Evolutionary conservation across 2,329 filamentous ascomycete genomes (phyloP).

Genomic region (Talaromyces rugulosus): DNA sequence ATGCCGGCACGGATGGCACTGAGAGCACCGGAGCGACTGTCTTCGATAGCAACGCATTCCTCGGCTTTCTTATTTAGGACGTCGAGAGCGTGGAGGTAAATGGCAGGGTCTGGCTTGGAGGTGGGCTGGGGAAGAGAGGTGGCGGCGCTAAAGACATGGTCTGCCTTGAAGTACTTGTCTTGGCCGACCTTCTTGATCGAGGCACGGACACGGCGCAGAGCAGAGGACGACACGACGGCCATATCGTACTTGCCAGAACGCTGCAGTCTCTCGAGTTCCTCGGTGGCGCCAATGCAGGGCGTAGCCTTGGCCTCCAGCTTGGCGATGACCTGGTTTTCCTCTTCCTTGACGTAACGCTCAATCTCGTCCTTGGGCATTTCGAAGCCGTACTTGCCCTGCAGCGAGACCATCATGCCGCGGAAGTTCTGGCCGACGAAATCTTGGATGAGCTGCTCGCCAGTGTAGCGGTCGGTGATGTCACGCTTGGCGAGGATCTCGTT

Average conservation of each 20-base stretch:
- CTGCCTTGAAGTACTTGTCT: conserved; percentile 71
- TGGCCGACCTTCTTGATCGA: conserved; percentile 75
- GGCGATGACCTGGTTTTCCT: conserved; percentile 78
- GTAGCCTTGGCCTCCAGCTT: conserved; percentile 66
- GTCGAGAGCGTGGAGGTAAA: conserved; percentile 76
- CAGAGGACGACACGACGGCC: conserved; percentile 76
- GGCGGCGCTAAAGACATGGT: conserved; percentile 77
- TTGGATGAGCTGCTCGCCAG: conserved; percentile 69
- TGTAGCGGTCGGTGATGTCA: conserved; percentile 65
- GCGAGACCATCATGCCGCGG: conserved; percentile 78
- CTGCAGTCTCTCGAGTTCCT: conserved; percentile 62
- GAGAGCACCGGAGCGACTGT: conserved; percentile 79
- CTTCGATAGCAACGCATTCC: conserved; percentile 79
- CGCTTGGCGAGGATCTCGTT: conserved; percentile 75
- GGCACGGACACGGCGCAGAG: conserved; percentile 71
- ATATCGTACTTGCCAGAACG: conserved; percentile 63
- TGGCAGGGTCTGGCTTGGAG: conserved; percentile 84
- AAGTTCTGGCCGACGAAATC: conserved; percentile 95
- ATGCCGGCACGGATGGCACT: conserved; percentile 75
- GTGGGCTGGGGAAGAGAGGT: conserved; percentile 74
- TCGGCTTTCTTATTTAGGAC: conserved; percentile 65
- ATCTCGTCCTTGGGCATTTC: conserved; percentile 63
- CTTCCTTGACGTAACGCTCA: conserved; percentile 67
- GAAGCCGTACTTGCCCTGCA: conserved; percentile 74
- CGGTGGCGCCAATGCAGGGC: conserved; percentile 66